Evolutionary conservation across 2,329 filamentous ascomycete species (phyloP).

Genomic region (Drechslerella dactyloides): DNA sequence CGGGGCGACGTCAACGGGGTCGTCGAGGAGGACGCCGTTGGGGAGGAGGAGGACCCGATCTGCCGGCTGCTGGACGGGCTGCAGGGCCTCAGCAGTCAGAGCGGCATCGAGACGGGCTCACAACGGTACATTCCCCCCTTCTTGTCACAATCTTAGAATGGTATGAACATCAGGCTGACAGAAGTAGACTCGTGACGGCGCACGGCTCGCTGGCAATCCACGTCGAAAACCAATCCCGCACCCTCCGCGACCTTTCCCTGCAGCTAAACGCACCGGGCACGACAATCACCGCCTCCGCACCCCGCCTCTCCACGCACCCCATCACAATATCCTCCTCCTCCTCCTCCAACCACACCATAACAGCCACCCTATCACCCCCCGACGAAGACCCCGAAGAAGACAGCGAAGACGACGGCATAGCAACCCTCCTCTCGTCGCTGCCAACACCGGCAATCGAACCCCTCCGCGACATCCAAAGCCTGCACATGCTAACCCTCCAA

Average conservation of each 20-base stretch:
- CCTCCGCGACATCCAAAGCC: conserved; percentile 70
- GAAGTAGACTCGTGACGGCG: conserved; percentile 72
- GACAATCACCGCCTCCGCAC: conserved; percentile 36
- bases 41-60: conserved; percentile 62
- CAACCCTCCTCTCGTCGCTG: conserved; percentile 65
- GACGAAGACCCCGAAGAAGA: conserved; percentile 11
- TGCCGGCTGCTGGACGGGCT: conserved; percentile 72
- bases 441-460: conserved; percentile 71
- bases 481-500: conserved; percentile 74
- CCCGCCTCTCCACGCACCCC: conserved; percentile 37
- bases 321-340: conserved; percentile 53
- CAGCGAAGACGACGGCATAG: conserved; percentile 36
- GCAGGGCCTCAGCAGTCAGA: conserved; percentile 74
- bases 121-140: conserved; percentile 65
- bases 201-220: conserved; percentile 77
- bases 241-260: conserved; percentile 75
- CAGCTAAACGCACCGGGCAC: conserved; percentile 45
- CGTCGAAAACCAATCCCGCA: conserved; percentile 75
- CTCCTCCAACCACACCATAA: too few species aligned
- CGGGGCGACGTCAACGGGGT: conserved; percentile 71
- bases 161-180: conserved; percentile 29
- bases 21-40: conserved; percentile 59
- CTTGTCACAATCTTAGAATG: conserved; percentile 6
- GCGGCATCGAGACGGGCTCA: conserved; percentile 73
- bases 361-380: conserved; percentile 10